These are phyloP conservation scores for Nyctanthes arbortristis DNA, from an alignment of 257 asterid genomes.

Conservation along the genomic window DNA sequence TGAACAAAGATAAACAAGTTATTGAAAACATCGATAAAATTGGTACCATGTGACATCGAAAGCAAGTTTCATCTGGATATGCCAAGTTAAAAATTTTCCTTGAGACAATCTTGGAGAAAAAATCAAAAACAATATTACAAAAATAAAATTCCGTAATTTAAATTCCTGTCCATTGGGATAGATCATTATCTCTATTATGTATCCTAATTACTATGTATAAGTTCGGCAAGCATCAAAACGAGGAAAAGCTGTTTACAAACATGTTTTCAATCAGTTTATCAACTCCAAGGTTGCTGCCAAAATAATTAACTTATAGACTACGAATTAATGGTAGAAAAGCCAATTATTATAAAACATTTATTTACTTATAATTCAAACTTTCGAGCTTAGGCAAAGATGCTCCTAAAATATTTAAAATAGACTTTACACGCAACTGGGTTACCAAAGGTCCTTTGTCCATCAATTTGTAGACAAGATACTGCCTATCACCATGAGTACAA, in stretches of 20 bases:
- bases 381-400: neutral
- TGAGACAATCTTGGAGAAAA: conserved; percentile 57
- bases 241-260: neutral
- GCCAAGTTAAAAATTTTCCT: conserved; percentile 79
- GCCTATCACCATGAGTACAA: conserved; percentile 60
- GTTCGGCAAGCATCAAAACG: too few species aligned
- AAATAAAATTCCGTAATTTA: conserved; percentile 7
- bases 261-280: neutral
- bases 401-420: neutral
- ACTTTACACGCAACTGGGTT: conserved; percentile 69
- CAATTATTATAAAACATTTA: neutral
- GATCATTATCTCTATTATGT: too few species aligned
- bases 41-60: conserved; percentile 86
- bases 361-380: neutral
- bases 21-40: neutral
- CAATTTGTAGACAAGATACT: conserved; percentile 82
- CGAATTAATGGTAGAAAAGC: neutral
- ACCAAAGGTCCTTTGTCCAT: conserved; percentile 87
- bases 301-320: neutral
- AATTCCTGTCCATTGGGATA: neutral
- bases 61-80: conserved; percentile 85
- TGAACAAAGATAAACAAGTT: neutral
- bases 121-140: neutral
- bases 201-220: neutral
- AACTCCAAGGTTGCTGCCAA: neutral